These are phyloP conservation scores for Leishmania guyanensis DNA, from an alignment of 208 protist genomes.

Conservation along the genomic window DNA sequence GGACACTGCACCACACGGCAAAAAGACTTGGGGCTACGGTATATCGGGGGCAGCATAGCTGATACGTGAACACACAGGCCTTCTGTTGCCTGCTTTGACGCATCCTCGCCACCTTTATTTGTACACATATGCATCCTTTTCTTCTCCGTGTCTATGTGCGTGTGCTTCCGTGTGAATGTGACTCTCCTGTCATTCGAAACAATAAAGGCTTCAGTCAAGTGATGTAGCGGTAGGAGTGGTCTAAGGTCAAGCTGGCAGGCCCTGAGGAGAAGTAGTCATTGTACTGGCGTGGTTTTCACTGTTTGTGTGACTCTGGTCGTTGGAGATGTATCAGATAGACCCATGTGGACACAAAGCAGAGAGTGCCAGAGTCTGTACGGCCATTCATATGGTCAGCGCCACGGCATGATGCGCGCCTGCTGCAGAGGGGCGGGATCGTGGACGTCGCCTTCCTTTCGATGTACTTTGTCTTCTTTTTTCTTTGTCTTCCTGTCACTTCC, in stretches of 20 bases:
- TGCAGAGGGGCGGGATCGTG: not conserved
- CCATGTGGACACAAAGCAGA: not conserved
- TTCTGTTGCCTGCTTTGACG: not conserved
- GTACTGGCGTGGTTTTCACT: not conserved
- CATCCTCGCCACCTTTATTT: not conserved
- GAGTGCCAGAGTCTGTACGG: not conserved
- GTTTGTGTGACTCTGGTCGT: not conserved
- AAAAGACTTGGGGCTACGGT: not conserved
- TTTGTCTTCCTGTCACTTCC: slow-evolving; percentile 4
- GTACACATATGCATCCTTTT: slow-evolving; percentile 1
- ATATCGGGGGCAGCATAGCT: not conserved
- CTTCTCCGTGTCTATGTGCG: not conserved
- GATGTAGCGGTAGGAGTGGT: not conserved
- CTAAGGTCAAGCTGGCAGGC: not conserved
- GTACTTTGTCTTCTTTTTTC: slow-evolving; percentile 11
- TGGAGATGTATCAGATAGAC: not conserved
- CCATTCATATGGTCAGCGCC: not conserved
- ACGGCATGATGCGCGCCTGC: not conserved
- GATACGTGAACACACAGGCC: not conserved
- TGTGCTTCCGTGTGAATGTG: not conserved
- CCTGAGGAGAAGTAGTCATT: not conserved
- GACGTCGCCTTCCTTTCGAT: not conserved
- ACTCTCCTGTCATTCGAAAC: not conserved
- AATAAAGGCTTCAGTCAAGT: not conserved
- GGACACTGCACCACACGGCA: not conserved